Percentiles rank a stretch among this genome's conserved stretches.
Evolutionary conservation across 768 basidiomycete species (phyloP).

Genomic region (Leccinum fibrillosum): DNA sequence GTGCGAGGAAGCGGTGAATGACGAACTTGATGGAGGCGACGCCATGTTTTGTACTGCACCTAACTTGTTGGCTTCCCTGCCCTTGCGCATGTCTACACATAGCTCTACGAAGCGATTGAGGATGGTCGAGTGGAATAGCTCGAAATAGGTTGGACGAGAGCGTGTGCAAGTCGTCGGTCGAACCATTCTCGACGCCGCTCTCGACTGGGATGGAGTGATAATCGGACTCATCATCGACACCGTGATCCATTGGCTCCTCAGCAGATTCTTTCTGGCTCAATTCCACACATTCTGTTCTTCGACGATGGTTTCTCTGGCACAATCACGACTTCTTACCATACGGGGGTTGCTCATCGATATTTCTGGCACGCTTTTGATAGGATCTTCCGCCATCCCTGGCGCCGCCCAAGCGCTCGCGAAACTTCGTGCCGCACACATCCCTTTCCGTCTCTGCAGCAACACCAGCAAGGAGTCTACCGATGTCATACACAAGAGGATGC

Average conservation of each 20-base stretch:
- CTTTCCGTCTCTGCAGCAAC: conserved; percentile 63
- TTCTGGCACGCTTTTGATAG: conserved; percentile 58
- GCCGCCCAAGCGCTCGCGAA: conserved; percentile 35
- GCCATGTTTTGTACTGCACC: no score
- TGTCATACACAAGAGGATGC: conserved; percentile 42
- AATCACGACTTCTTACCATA: conserved; percentile 23
- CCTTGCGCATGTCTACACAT: conserved; percentile 92
- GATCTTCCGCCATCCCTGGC: conserved; percentile 43
- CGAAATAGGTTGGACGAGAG: conserved; percentile 89
- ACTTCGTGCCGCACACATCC: conserved; percentile 33
- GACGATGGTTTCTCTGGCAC: neutral
- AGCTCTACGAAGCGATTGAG: conserved; percentile 94
- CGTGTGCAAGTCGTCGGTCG: no score
- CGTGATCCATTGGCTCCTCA: no score
- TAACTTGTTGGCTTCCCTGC: conserved; percentile 85
- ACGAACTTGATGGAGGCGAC: no score
- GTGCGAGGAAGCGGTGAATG: no score
- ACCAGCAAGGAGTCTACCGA: conserved; percentile 61
- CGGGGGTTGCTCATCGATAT: conserved; percentile 61
- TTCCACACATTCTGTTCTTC: no score
- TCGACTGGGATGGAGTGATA: no score
- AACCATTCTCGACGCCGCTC: no score
- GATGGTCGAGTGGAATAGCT: conserved; percentile 87
- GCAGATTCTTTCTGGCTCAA: no score
- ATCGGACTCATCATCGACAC: no score